Conservation (phyloP, 2,329 filamentous ascomycete species). For the Aspergillus awamori region DNA sequence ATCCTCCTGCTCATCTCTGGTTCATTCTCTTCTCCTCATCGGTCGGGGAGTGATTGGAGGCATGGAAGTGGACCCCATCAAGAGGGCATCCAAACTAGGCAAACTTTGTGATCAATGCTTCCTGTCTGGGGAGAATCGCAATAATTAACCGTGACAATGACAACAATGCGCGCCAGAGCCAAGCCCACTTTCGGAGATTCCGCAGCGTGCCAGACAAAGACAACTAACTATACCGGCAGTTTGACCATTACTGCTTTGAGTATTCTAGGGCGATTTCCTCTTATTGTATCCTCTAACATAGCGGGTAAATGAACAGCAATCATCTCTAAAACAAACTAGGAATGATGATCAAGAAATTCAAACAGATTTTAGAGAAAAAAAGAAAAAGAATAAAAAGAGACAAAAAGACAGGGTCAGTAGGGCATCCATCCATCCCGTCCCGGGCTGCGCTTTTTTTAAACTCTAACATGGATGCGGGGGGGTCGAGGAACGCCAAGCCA, state of each 20-base stretch:
- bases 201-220: no score
- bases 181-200: background rate
- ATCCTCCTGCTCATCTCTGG: background rate
- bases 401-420: background rate
- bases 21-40: background rate
- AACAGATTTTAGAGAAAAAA: background rate
- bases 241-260: no score
- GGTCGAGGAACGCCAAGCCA: conserved; percentile 9
- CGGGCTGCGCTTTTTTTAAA: background rate
- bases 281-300: no score
- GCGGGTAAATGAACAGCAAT: background rate
- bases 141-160: background rate
- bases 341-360: background rate
- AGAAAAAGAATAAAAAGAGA: background rate
- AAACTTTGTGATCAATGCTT: conserved; percentile 20
- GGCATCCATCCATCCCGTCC: conserved; percentile 5
- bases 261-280: no score
- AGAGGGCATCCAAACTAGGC: conserved; percentile 21
- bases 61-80: conserved; percentile 16
- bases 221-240: background rate
- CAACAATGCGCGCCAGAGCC: background rate
- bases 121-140: background rate
- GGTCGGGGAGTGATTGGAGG: conserved; percentile 1
- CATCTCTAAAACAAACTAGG: background rate
- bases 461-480: conserved; percentile 9